Evolutionary conservation across 2,329 filamentous ascomycete species (phyloP), one percentile per base, ranked within the genome.

Genomic region (Sporothrix inflata): DNA sequence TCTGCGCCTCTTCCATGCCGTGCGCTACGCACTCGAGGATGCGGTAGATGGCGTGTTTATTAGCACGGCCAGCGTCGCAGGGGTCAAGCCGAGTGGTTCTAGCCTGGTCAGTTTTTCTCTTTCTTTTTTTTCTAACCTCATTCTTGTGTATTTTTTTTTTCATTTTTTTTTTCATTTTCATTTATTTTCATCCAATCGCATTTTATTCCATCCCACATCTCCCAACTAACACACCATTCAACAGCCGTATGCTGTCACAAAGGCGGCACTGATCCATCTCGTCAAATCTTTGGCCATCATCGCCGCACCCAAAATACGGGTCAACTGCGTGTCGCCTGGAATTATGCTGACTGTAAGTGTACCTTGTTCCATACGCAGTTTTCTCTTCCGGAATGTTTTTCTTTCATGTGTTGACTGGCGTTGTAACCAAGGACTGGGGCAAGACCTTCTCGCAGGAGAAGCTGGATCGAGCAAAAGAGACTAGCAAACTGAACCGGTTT

Each of bases 191-290:
- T 34, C 30, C 30, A 34, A 34, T 14, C 60, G 7, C 21, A 6
- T 67, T n/a, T 40, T 2, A 21, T 68, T 24, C 66, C 51, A n/a
- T 14, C 42, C 6, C 70, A 11, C 57, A 45, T 53, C 16, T 55
- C 45, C 49, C 12, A 5, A 24, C 51, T 27, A 4, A 8, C 27
- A 27, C 5, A 55, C 27, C 19, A 34, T 40, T 27, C 40, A 9
- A 55, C 51, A 86, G 90, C 88, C 93, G 5, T 96, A 96, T 77
- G 85, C 89, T 0, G 90, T 94, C 21, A 92, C 91, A 55, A 96
- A 96, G 79, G 87, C 92, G 0, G 93, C 93, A 9, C 88, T 90
- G 71, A 81, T 90, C 49, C 88, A 90, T 76, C 82, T 90, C 1
- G 82, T 84, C 21, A 89, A 87, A 75, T 83, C 82, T 9, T 80